Conservation (phyloP, 179 eudicot genomes). For the Amaranthus tricolor region DNA sequence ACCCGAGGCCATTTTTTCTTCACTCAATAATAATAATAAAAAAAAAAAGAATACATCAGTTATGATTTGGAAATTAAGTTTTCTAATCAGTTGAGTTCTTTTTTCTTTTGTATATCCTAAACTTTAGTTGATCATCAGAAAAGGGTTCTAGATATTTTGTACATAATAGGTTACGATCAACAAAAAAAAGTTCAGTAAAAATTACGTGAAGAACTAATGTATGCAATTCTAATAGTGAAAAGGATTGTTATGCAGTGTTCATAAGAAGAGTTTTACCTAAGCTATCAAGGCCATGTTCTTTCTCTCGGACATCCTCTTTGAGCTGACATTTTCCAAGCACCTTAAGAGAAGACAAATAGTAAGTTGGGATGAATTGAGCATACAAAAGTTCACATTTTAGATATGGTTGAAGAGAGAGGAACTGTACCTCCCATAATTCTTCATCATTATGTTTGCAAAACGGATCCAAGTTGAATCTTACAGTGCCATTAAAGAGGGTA, state of each 20-base stretch:
- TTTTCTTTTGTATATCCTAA: too few species aligned
- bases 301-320: conserved; percentile 47
- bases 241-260: background rate
- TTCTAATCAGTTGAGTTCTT: too few species aligned
- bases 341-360: background rate
- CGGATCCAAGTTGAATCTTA: conserved; percentile 71
- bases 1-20: too few species aligned
- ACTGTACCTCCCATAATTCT: conserved; percentile 67
- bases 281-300: conserved; percentile 43
- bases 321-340: conserved; percentile 48
- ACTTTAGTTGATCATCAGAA: too few species aligned
- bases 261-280: conserved; percentile 24
- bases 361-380: background rate
- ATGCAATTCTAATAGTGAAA: background rate
- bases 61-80: too few species aligned
- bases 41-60: too few species aligned
- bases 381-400: background rate
- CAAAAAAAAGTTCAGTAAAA: too few species aligned
- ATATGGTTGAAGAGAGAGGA: background rate
- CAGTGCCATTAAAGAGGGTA: conserved; percentile 68
- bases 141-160: too few species aligned
- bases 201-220: background rate
- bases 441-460: conserved; percentile 48
- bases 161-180: too few species aligned
- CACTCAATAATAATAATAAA: too few species aligned